Conservation (phyloP, 2,329 filamentous ascomycete species). For the Neofusicoccum umdonicola region DNA sequence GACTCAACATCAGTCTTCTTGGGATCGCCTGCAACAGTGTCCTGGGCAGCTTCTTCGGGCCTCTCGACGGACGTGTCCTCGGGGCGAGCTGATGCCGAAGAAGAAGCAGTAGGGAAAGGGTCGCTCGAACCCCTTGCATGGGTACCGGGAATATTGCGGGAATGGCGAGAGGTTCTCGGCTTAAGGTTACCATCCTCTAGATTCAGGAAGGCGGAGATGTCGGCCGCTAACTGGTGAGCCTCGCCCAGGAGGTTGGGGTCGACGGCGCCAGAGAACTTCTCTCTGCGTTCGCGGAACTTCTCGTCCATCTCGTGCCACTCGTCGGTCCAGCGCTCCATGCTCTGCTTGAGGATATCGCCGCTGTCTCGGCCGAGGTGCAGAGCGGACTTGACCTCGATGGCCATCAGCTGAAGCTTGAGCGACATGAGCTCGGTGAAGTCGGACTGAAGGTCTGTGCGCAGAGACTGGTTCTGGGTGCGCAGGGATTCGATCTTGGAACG, state of each 20-base stretch:
- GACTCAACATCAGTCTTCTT: not conserved
- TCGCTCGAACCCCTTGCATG: not conserved
- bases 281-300: conserved; percentile 4
- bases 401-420: conserved; percentile 39
- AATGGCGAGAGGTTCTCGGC: not conserved
- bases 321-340: conserved; percentile 10
- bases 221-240: conserved; percentile 7
- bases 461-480: conserved; percentile 36
- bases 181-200: conserved; percentile 2
- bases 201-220: conserved; percentile 6
- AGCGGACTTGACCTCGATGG: conserved; percentile 26
- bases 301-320: conserved; percentile 15
- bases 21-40: not conserved
- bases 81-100: not conserved
- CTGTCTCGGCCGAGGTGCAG: not conserved
- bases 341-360: conserved; percentile 7
- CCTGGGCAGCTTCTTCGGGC: not conserved
- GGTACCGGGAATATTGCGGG: not conserved
- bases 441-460: conserved; percentile 37
- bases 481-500: conserved; percentile 31
- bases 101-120: not conserved
- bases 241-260: conserved; percentile 3
- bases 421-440: conserved; percentile 40
- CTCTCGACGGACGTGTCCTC: not conserved
- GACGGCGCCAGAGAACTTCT: not conserved